phyloP scores from a whole-genome alignment of 495 filamentous ascomycete species.

The Hypoxylon fuscum region DNA sequence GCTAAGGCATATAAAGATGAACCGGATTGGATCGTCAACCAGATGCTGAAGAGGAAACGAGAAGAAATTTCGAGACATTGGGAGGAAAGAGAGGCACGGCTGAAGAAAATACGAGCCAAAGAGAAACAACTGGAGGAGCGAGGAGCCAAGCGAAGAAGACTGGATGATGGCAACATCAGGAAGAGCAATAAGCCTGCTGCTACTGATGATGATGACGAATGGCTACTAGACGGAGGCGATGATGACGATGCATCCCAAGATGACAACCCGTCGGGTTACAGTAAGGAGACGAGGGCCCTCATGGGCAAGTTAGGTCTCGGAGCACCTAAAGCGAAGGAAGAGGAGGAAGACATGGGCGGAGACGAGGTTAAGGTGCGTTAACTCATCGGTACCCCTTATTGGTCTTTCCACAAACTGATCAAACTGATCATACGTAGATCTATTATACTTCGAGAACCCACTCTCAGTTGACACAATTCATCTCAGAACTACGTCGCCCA shows the following conservation, averaged over 20 bases:
- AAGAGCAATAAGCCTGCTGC: slow-evolving; percentile 43
- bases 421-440: slow-evolving; percentile 58
- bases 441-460: slow-evolving; percentile 96
- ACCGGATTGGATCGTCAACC: slow-evolving; percentile 89
- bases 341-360: slow-evolving; percentile 61
- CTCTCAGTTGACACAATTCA: slow-evolving; percentile 93
- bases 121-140: slow-evolving; percentile 70
- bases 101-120: slow-evolving; percentile 72
- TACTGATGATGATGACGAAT: slow-evolving; percentile 72
- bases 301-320: slow-evolving; percentile 66
- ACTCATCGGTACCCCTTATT: slow-evolving; percentile 1
- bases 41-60: slow-evolving; percentile 70
- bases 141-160: slow-evolving; percentile 46
- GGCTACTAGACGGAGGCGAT: slow-evolving; percentile 81
- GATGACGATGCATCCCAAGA: slow-evolving; percentile 65
- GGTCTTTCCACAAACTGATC: too few species aligned
- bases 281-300: slow-evolving; percentile 69
- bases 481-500: slow-evolving; percentile 87
- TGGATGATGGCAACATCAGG: slow-evolving; percentile 39
- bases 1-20: slow-evolving; percentile 70
- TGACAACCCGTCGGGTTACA: slow-evolving; percentile 55
- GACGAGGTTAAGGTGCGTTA: slow-evolving; percentile 67
- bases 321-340: slow-evolving; percentile 37
- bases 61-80: slow-evolving; percentile 70
- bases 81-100: slow-evolving; percentile 73